These are phyloP conservation scores for Strobilomyces confusus DNA, from an alignment of 768 basidiomycete genomes.

Conservation along the genomic window DNA sequence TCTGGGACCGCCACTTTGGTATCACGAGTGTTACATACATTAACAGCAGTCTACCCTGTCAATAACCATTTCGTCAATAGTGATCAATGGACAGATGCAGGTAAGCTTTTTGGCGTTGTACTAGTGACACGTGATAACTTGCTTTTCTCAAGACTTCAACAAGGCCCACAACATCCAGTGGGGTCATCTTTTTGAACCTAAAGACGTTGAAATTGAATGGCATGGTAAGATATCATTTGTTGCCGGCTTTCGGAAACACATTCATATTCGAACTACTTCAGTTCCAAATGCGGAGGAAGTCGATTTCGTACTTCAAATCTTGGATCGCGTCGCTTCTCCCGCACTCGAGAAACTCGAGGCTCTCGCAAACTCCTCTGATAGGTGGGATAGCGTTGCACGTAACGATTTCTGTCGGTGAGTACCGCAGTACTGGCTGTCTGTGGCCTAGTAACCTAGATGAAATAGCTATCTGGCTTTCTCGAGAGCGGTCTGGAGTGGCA, in stretches of 20 bases:
- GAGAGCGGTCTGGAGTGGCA: constrained; percentile 72
- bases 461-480: constrained; percentile 65
- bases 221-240: constrained; percentile 48
- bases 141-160: constrained; percentile 50
- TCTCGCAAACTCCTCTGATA: constrained; percentile 48
- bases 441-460: constrained; percentile 1
- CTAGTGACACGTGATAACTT: constrained; percentile 5
- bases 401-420: constrained; percentile 83
- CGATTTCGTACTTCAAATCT: constrained; percentile 71
- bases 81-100: constrained; percentile 71
- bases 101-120: constrained; percentile 38
- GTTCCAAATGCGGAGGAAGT: constrained; percentile 55
- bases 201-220: constrained; percentile 86
- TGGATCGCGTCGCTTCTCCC: constrained; percentile 65
- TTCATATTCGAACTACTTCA: constrained; percentile 32
- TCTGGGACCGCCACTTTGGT: constrained; percentile 74
- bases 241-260: constrained; percentile 9
- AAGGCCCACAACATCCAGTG: constrained; percentile 62
- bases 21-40: constrained; percentile 66
- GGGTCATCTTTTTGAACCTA: constrained; percentile 74
- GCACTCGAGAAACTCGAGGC: constrained; percentile 62
- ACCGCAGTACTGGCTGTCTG: neutral
- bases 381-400: constrained; percentile 62
- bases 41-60: constrained; percentile 71
- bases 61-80: constrained; percentile 80